Evolutionary conservation across 169 alveolate genomes (phyloP), one percentile per base, ranked within the genome.

Genomic region (Plasmodium coatneyi): DNA sequence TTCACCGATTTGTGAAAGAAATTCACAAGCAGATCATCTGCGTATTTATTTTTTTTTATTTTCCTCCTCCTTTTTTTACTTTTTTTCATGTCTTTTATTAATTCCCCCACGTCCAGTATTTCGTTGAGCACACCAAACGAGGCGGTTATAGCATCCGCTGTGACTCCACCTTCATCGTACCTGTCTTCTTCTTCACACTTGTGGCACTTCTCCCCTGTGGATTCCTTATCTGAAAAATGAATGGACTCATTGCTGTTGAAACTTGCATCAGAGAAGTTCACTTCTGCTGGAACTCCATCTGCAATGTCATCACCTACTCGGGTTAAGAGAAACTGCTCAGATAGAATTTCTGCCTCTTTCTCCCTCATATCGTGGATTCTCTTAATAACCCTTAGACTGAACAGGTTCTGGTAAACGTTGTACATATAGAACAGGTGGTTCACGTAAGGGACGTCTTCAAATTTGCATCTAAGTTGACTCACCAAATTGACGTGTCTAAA

Each of bases 71-170:
- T 1, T 22, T 76, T 86, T 74, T 86, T 86, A 30, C 32, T 76
- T 86, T 74, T 86, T 32, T 72, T 86, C 93, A 86, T 30, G 30
- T 86, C 93, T 76, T 86, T 86, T 9, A 86, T 86, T 7, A 86
- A 43, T 32, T 86, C 93, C 5, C 60, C 80, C 0, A 86, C 86
- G 36, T 86, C 86, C 1, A 86, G 70, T n/a, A 86, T 74, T 5
- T 76, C 84, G 41, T 43, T 78, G 2, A 86, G 30, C 6, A 86
- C 52, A 5, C 46, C 41, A 22, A 86, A 49, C 0, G 84, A 74
- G n/a, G 84, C 49, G 14, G 52, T 5, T n/a, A 70, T 86, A n/a
- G 22, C 34, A n/a, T 80, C 66, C 19, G 32, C 86, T 12, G 14
- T 36, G 25, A 46, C 12, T 80, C 32, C 74, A 6, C 72, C 46